phyloP scores from a whole-genome alignment of 768 basidiomycete genomes.

The Auricularia heimuer region DNA sequence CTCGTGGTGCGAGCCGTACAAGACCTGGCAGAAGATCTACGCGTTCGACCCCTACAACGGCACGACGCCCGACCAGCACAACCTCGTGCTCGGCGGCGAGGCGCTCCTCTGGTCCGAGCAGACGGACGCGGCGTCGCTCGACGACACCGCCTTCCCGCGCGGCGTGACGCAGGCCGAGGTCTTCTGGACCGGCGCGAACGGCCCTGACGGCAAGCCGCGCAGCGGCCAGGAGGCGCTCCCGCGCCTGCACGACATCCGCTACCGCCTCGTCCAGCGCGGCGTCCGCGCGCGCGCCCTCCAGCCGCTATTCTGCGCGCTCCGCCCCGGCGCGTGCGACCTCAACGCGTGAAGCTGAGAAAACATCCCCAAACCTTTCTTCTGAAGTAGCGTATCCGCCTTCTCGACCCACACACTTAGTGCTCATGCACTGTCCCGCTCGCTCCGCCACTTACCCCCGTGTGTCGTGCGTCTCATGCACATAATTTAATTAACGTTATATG shows the following conservation, averaged over 20 bases:
- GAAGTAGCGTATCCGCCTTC: no score
- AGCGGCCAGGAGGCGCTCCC: constrained; percentile 42
- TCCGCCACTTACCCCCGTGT: no score
- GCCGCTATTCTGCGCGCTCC: constrained; percentile 62
- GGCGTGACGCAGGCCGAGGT: constrained; percentile 64
- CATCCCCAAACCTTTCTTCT: no score
- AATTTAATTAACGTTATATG: no score
- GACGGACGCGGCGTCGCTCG: constrained; percentile 56
- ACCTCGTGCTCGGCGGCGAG: constrained; percentile 56
- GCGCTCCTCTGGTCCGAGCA: constrained; percentile 64
- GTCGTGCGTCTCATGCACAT: no score
- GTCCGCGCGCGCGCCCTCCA: constrained; percentile 52
- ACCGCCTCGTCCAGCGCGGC: constrained; percentile 52
- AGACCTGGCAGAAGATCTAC: constrained; percentile 71
- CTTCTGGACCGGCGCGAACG: constrained; percentile 54
- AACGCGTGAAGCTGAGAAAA: not conserved
- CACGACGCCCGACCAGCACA: constrained; percentile 34
- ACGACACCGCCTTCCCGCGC: constrained; percentile 62
- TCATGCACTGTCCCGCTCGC: no score
- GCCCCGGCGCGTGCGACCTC: constrained; percentile 49
- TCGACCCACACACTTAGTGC: no score
- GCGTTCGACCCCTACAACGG: constrained; percentile 64
- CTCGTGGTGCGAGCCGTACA: constrained; percentile 68
- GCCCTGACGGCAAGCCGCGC: constrained; percentile 24
- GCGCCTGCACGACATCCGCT: constrained; percentile 54